A percentile compares a stretch with the other conserved stretches of the same genome.
Conservation (phyloP, 1,284 basidiomycete species). For the Ganoderma lucidum region DNA sequence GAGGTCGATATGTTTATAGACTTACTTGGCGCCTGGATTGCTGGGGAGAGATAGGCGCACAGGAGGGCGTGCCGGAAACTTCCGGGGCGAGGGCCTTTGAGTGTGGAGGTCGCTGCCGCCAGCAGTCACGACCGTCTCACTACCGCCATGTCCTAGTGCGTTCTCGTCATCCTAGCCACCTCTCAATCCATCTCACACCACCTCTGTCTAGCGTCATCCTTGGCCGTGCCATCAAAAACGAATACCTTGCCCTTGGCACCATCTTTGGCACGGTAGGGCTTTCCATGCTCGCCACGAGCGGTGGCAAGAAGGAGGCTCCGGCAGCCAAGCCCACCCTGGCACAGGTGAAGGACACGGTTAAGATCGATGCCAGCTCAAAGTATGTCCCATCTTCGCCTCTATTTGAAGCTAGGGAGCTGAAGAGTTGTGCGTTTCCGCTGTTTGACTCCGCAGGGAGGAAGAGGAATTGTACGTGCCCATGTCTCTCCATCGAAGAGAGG, state of each 20-base stretch:
- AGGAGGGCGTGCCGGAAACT: slow-evolving; percentile 14
- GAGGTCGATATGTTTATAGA: background rate
- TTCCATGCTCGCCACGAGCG: slow-evolving; percentile 57
- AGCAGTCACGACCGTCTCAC: slow-evolving; percentile 33
- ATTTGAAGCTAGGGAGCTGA: slow-evolving; percentile 10
- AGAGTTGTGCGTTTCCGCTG: slow-evolving; percentile 6
- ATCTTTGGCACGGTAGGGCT: slow-evolving; percentile 60
- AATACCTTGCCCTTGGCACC: slow-evolving; percentile 77
- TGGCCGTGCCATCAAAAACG: slow-evolving; percentile 78
- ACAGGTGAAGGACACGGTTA: slow-evolving; percentile 67
- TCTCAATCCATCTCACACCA: background rate
- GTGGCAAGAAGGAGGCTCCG: slow-evolving; percentile 55
- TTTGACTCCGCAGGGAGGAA: slow-evolving; percentile 58
- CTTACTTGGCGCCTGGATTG: background rate
- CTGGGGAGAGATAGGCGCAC: background rate
- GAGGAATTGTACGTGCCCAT: slow-evolving; percentile 70
- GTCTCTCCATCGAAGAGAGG: slow-evolving; percentile 25
- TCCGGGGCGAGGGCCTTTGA: slow-evolving; percentile 28
- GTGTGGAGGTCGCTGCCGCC: slow-evolving; percentile 23
- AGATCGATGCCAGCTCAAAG: slow-evolving; percentile 71
- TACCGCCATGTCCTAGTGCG: slow-evolving; percentile 53
- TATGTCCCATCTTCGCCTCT: slow-evolving; percentile 47
- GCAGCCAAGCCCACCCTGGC: slow-evolving; percentile 52
- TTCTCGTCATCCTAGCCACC: slow-evolving; percentile 12
- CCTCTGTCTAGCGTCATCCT: slow-evolving; percentile 63